These are phyloP conservation scores for Mortierella claussenii DNA, from an alignment of 192 early-diverging fungal species.

Conservation along the genomic window DNA sequence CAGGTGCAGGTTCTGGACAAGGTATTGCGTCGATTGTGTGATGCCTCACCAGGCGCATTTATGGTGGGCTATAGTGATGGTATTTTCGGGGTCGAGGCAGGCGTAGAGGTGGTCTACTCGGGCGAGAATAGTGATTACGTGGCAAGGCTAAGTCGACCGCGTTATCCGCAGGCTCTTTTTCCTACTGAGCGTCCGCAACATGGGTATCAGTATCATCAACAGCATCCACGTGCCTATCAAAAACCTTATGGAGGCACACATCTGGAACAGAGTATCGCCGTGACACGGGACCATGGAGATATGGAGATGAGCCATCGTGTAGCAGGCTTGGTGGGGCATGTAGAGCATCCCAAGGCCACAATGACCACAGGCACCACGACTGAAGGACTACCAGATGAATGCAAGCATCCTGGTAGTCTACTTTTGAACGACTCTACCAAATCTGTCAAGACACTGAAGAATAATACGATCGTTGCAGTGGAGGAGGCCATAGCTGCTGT, in stretches of 20 bases:
- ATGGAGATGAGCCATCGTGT: conserved; percentile 13
- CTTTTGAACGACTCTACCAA: no score
- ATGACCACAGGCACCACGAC: not conserved
- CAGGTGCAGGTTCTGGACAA: conserved; percentile 32
- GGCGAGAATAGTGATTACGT: conserved; percentile 19
- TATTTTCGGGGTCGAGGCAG: conserved; percentile 31
- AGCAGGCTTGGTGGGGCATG: conserved; percentile 23
- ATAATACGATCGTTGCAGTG: no score
- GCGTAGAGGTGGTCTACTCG: conserved; percentile 34
- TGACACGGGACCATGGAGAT: conserved; percentile 8
- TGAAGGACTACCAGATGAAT: no score
- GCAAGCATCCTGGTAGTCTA: no score
- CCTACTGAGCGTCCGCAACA: not conserved
- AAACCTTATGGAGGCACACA: not conserved
- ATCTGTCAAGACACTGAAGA: no score
- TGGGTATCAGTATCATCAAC: not conserved
- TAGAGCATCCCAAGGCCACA: no score
- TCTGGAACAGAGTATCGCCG: conserved; percentile 23
- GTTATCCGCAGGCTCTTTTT: no score
- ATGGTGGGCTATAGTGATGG: conserved; percentile 44
- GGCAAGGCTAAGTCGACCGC: no score
- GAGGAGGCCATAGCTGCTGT: no score
- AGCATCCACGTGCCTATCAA: not conserved
- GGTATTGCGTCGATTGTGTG: conserved; percentile 32
- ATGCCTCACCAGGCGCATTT: conserved; percentile 37